Conservation (phyloP, 2,329 filamentous ascomycete species). For the Parastagonospora nodorum region DNA sequence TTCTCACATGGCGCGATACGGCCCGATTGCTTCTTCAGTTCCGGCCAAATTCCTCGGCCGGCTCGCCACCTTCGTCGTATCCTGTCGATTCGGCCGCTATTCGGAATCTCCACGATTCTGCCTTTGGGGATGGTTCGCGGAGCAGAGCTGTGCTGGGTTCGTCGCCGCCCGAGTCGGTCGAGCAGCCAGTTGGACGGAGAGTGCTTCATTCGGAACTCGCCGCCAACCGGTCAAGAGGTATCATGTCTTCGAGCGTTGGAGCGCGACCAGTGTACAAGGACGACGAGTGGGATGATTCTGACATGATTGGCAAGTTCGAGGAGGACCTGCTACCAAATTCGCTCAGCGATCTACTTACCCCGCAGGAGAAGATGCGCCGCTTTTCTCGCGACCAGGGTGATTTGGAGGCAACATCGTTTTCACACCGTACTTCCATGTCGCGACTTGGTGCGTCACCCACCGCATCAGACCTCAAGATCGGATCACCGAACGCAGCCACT, state of each 20-base stretch:
- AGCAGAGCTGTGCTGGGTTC: constrained; percentile 53
- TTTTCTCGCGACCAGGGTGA: constrained; percentile 64
- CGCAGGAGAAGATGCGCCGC: constrained; percentile 64
- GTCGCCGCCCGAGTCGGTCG: constrained; percentile 66
- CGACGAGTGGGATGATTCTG: constrained; percentile 58
- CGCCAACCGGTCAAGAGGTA: constrained; percentile 58
- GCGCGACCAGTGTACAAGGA: constrained; percentile 49
- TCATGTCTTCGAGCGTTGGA: constrained; percentile 66
- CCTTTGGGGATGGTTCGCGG: constrained; percentile 72
- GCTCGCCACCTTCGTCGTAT: constrained; percentile 72
- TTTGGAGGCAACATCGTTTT: constrained; percentile 53
- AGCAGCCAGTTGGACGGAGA: constrained; percentile 65
- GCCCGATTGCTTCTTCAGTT: constrained; percentile 88
- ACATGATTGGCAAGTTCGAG: constrained; percentile 74
- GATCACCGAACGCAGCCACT: constrained; percentile 56
- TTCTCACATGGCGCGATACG: constrained; percentile 87
- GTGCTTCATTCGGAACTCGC: constrained; percentile 68
- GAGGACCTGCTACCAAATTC: constrained; percentile 84
- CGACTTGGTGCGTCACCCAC: constrained; percentile 56
- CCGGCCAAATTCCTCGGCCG: constrained; percentile 92
- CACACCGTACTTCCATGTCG: constrained; percentile 54
- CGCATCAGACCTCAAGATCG: constrained; percentile 50
- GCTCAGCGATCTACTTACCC: constrained; percentile 66
- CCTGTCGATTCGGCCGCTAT: constrained; percentile 66
- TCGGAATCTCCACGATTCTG: constrained; percentile 67